A percentile compares a stretch with the other conserved stretches of the same genome.
Conservation (phyloP, 2,329 filamentous ascomycete species). For the Dryadomyces quercivorus region DNA sequence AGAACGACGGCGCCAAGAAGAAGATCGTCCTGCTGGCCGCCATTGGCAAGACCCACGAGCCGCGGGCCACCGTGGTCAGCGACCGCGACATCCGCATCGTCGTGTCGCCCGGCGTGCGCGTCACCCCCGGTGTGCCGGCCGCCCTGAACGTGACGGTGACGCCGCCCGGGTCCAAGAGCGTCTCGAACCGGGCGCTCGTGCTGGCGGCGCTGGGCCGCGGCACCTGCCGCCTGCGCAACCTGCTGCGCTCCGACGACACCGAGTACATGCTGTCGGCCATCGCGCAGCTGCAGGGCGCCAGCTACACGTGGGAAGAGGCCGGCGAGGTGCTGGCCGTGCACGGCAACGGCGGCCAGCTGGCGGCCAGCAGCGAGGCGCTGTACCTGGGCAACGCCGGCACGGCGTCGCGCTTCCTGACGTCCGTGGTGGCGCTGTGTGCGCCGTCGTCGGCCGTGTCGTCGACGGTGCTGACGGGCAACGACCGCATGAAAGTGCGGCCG, state of each 20-base stretch:
- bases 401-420: slow-evolving; percentile 88
- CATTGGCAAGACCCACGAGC: slow-evolving; percentile 80
- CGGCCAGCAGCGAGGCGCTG: slow-evolving; percentile 62
- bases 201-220: slow-evolving; percentile 82
- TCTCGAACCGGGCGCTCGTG: slow-evolving; percentile 92
- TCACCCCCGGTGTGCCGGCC: slow-evolving; percentile 59
- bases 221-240: slow-evolving; percentile 76
- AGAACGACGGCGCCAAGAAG: slow-evolving; percentile 91
- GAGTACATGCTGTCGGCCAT: slow-evolving; percentile 97
- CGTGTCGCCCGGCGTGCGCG: slow-evolving; percentile 64
- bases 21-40: slow-evolving; percentile 87
- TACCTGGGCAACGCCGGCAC: slow-evolving; percentile 97
- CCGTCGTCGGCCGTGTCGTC: slow-evolving; percentile 46
- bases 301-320: slow-evolving; percentile 87
- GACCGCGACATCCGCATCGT: slow-evolving; percentile 75
- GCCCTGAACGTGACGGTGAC: slow-evolving; percentile 57
- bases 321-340: slow-evolving; percentile 84
- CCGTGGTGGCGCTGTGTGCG: slow-evolving; percentile 73
- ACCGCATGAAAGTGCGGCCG: slow-evolving; percentile 89
- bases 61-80: slow-evolving; percentile 76
- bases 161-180: slow-evolving; percentile 92
- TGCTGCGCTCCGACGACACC: slow-evolving; percentile 92
- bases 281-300: slow-evolving; percentile 68
- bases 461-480: slow-evolving; percentile 83
- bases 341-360: slow-evolving; percentile 77